These are phyloP conservation scores for Lactarius sp. DNA, from an alignment of 768 basidiomycete genomes.

Conservation along the genomic window DNA sequence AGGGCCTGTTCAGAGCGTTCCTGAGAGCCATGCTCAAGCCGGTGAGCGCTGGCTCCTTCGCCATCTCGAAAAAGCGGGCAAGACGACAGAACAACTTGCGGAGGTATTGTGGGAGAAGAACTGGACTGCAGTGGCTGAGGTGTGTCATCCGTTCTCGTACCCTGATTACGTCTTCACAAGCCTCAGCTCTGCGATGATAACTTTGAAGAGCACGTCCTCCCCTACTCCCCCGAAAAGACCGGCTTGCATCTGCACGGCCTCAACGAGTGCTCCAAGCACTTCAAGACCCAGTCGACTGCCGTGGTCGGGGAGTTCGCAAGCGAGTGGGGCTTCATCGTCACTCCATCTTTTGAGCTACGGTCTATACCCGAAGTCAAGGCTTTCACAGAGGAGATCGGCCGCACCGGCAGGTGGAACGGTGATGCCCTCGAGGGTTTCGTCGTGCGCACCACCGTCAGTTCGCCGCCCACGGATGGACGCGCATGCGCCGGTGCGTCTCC, in stretches of 20 bases:
- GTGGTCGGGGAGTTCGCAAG: slow-evolving; percentile 74
- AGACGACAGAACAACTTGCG: slow-evolving; percentile 73
- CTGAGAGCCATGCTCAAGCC: slow-evolving; percentile 68
- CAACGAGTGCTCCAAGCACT: slow-evolving; percentile 61
- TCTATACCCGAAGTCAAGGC: slow-evolving; percentile 60
- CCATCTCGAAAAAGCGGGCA: slow-evolving; percentile 57
- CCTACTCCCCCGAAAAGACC: slow-evolving; percentile 73
- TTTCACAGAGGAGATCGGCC: slow-evolving; percentile 66
- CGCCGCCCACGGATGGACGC: slow-evolving; percentile 36
- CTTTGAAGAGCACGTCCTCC: slow-evolving; percentile 95
- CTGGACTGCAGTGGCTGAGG: slow-evolving; percentile 91
- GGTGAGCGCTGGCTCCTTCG: slow-evolving; percentile 80
- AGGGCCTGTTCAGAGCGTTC: slow-evolving; percentile 45
- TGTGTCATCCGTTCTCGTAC: slow-evolving; percentile 34
- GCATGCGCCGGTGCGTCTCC: slow-evolving; percentile 43
- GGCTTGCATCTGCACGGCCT: slow-evolving; percentile 93
- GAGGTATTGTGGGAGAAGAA: slow-evolving; percentile 69
- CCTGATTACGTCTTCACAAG: neutral
- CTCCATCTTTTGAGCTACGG: slow-evolving; percentile 51
- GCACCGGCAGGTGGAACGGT: slow-evolving; percentile 73
- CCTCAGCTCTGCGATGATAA: slow-evolving; percentile 92
- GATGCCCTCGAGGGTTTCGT: slow-evolving; percentile 93
- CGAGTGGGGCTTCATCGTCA: slow-evolving; percentile 90
- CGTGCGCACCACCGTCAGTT: slow-evolving; percentile 66
- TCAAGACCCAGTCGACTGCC: slow-evolving; percentile 64